Base-by-base conservation (phyloP, 177 flowering plant genomes). In the Vitis hybrid region DNA sequence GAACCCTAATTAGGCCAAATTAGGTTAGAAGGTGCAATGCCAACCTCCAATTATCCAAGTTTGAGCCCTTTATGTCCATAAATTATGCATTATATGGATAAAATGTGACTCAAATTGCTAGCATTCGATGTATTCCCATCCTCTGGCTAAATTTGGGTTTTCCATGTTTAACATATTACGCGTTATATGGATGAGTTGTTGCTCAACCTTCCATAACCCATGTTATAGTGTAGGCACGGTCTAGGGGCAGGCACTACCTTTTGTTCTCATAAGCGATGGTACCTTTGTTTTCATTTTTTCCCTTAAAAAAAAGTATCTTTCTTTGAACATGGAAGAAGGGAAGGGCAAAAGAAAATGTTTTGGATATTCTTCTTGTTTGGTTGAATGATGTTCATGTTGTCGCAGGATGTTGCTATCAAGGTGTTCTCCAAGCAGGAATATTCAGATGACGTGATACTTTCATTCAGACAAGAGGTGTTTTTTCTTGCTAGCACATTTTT, bases 341-440 rank as follows among this genome's bases (percentile, higher is more conserved):
- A 40, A 40, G 46, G 46, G 49, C 10, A 60, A 12, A 13, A 71
- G 3, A 19, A 65, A 59, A 57, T 30, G 52, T 51, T 61, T 50
- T 27, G 18, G 64, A 56, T 74, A 12, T 64, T 46, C 11, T 56
- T 48, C 57, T 4, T 46, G 50, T 61, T 40, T 15, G n/a, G 15
- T 51, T 70, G 63, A 72, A 75, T 66, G 21, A 35, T 18, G 9
- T 60, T 27, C 49, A 12, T 67, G 56, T 67, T 74, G 65, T 75
- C 83, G 75, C 91, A 96, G 99, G 99, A 96, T 88, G 97, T 96
- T 63, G 99, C 99, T 57, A 88, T 93, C 75, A 96, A 96, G 84
- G 98, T 93, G 19, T 93, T 96, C 83, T 87, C 99, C 73, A 88
- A 75, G 83, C 93, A 90, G 74, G 99, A 96, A 72, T 96, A 93